Conservation (phyloP, 2,329 filamentous ascomycete species). For the Fusarium veterinarium region DNA sequence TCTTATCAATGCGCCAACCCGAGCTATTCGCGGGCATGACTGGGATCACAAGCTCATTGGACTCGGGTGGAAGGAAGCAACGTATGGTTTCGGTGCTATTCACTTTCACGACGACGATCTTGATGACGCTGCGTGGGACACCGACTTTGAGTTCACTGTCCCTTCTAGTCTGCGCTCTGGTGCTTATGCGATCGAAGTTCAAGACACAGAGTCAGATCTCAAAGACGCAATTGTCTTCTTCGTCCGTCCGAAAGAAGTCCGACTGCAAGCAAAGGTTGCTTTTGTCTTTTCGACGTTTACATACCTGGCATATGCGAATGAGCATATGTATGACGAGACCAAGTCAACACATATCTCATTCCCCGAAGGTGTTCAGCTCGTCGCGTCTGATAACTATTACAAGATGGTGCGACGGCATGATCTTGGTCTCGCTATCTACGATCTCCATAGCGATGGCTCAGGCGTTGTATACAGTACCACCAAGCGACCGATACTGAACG, state of each 20-base stretch:
- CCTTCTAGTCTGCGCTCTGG: not conserved
- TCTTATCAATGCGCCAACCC: not conserved
- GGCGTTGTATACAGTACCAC: not conserved
- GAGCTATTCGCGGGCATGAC: not conserved
- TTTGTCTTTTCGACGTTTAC: not conserved
- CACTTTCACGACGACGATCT: not conserved
- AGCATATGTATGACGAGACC: not conserved
- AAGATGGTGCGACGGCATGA: not conserved
- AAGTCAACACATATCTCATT: not conserved
- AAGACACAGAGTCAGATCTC: not conserved
- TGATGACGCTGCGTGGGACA: not conserved
- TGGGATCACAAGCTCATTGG: not conserved
- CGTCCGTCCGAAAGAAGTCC: not conserved
- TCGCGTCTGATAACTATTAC: not conserved
- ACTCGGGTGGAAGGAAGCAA: not conserved
- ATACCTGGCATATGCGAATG: not conserved
- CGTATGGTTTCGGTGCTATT: not conserved
- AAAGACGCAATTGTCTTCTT: not conserved
- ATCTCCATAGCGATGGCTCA: not conserved
- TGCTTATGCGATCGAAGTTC: not conserved
- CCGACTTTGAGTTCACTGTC: not conserved
- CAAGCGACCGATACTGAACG: not conserved
- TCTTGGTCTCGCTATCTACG: not conserved
- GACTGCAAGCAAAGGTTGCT: not conserved
- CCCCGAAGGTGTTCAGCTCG: not conserved